Evolutionary conservation across 2,329 filamentous ascomycete species (phyloP).

Genomic region (Emydomyces testavorans): DNA sequence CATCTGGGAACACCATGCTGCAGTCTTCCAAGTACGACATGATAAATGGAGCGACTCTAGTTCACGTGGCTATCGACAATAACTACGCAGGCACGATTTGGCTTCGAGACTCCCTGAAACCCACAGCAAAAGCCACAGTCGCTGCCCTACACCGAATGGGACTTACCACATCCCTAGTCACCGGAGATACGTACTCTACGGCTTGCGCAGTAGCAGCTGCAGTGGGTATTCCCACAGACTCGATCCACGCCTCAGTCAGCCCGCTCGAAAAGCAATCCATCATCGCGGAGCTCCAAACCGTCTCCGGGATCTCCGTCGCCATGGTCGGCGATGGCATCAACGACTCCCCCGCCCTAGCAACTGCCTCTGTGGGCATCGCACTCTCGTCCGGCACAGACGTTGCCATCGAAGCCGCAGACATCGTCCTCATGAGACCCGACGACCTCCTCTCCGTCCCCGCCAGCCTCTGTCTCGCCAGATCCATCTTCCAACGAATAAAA

Average conservation of each 20-base stretch:
- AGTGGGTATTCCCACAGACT: slow-evolving; percentile 64
- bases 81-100: slow-evolving; percentile 70
- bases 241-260: slow-evolving; percentile 77
- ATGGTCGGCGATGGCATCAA: slow-evolving; percentile 99
- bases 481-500: slow-evolving; percentile 87
- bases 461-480: slow-evolving; percentile 65
- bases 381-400: slow-evolving; percentile 90
- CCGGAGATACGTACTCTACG: slow-evolving; percentile 77
- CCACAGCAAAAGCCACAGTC: slow-evolving; percentile 69
- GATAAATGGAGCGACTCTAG: slow-evolving; percentile 66
- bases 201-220: slow-evolving; percentile 70
- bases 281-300: slow-evolving; percentile 63
- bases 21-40: slow-evolving; percentile 27
- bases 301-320: slow-evolving; percentile 64
- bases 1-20: slow-evolving; percentile 16
- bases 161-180: slow-evolving; percentile 81
- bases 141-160: slow-evolving; percentile 72
- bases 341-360: slow-evolving; percentile 87
- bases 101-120: slow-evolving; percentile 83
- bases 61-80: slow-evolving; percentile 79
- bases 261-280: slow-evolving; percentile 87
- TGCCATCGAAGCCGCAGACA: slow-evolving; percentile 90
- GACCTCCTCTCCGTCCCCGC: slow-evolving; percentile 90
- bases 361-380: slow-evolving; percentile 84
- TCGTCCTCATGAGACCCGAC: slow-evolving; percentile 88